Evolutionary conservation across 805 yeast species (phyloP).

Genomic region (Candida golubevii): DNA sequence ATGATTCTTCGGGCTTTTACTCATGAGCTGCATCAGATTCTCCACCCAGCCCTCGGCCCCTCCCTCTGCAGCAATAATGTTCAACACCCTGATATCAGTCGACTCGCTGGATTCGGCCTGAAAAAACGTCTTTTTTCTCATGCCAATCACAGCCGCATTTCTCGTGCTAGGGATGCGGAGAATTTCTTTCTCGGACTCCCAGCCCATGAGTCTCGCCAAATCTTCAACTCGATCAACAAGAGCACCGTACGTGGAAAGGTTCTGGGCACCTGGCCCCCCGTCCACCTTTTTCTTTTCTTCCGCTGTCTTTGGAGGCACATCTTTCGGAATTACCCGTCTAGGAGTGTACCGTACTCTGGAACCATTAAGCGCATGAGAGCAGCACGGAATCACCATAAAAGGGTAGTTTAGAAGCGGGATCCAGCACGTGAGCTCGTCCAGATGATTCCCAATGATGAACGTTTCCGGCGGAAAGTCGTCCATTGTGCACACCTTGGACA

Average conservation of each 20-base stretch:
- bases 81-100: constrained; percentile 44
- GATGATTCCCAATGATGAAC: constrained; percentile 88
- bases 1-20: constrained; percentile 69
- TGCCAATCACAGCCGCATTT: constrained; percentile 84
- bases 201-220: constrained; percentile 64
- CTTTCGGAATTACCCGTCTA: constrained; percentile 16
- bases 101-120: constrained; percentile 28
- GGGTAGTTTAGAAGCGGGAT: constrained; percentile 84
- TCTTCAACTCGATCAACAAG: constrained; percentile 81
- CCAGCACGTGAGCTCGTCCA: constrained; percentile 95
- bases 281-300: constrained; percentile 2
- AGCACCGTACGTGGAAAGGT: constrained; percentile 71
- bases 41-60: constrained; percentile 92
- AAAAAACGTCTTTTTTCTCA: constrained; percentile 27
- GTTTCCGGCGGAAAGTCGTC: constrained; percentile 68
- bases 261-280: background rate
- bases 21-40: constrained; percentile 66
- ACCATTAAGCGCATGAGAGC: constrained; percentile 85
- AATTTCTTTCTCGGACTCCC: constrained; percentile 84
- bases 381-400: constrained; percentile 90
- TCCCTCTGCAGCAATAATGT: constrained; percentile 69
- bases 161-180: constrained; percentile 90
- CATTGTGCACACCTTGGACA: constrained; percentile 49
- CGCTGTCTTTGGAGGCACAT: constrained; percentile 4
- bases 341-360: constrained; percentile 62